Base-by-base conservation (phyloP, 495 filamentous ascomycete genomes). In the Penicillium fimorum region DNA sequence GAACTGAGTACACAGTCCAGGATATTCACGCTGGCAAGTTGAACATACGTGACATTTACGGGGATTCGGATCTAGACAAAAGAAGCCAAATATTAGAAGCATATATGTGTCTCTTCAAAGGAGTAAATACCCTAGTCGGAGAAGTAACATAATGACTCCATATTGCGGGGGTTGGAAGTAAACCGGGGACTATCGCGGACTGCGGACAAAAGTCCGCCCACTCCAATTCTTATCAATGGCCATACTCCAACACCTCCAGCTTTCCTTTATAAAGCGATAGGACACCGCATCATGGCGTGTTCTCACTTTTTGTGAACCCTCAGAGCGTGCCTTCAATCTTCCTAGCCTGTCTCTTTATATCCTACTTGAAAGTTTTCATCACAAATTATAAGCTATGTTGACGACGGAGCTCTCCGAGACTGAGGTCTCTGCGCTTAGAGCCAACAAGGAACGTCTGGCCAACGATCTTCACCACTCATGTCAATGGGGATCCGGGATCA, bases 401-500 rank as follows among this genome's bases (percentile, higher is more conserved):
- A 73, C 71, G 12, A 70, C 71, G 1, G 68, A 73, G 55, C 57
- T 77, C 11, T 74, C 74, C 10, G 74, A 77, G 46, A 64, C 64
- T 20, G 64, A 76, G 37, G 67, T 78, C 0, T 72, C 70, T 13
- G 72, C 70, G 12, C 65, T 88, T 51, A 79, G 78, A 50, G 79
- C 85, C 49, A 80, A 87, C 62, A 76, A 80, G 56, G 75, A 79
- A 5, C 75, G 85, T 54, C 72, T 91, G 60, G 82, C 84, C 58
- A 69, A 75, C 18, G 79, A 84, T 50, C 75, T 90, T 22, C 87
- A 90, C 64, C 63, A 83, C 41, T 88, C 83, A 3, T 87, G 82
- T 62, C 76, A 87, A 74, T 91, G 82, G 83, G 85, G 86, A 5
- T 77, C 68, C 54, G 85, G 84, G 3, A 78, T 84, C 48, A 66